These are phyloP conservation scores for Xylaria arbuscula DNA, from an alignment of 2,329 filamentous ascomycete species.

Conservation along the genomic window DNA sequence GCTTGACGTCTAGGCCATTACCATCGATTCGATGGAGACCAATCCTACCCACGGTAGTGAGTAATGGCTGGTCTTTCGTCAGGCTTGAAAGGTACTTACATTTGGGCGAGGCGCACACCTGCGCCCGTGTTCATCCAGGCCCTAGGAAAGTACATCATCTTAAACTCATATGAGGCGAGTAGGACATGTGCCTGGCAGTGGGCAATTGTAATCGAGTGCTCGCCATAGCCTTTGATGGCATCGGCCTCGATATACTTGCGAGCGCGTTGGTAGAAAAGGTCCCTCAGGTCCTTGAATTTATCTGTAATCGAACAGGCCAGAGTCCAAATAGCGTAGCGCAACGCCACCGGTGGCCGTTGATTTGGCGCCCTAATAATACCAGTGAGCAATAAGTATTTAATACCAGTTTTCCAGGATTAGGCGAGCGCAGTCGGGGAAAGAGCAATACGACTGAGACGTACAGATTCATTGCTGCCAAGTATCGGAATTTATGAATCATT, in stretches of 20 bases:
- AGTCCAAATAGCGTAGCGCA: conserved; percentile 97
- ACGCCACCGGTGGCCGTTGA: conserved; percentile 84
- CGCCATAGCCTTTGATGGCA: conserved; percentile 91
- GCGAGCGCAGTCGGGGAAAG: background rate
- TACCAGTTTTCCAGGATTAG: background rate
- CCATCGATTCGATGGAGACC: conserved; percentile 90
- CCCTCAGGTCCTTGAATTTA: conserved; percentile 81
- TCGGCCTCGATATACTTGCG: conserved; percentile 91
- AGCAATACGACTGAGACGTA: conserved; percentile 51
- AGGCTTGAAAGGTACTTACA: conserved; percentile 63
- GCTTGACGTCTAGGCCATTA: conserved; percentile 86
- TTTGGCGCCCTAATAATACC: conserved; percentile 70
- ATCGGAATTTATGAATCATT: conserved; percentile 90
- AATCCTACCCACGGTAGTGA: conserved; percentile 76
- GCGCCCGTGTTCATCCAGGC: conserved; percentile 94
- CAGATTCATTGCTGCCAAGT: conserved; percentile 88
- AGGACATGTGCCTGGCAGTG: conserved; percentile 89
- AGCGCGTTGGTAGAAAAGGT: conserved; percentile 89
- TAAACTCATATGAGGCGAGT: conserved; percentile 89
- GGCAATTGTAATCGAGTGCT: conserved; percentile 84
- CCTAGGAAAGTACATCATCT: conserved; percentile 95
- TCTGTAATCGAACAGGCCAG: conserved; percentile 86
- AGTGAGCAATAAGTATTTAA: conserved; percentile 26
- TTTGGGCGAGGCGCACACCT: conserved; percentile 82
- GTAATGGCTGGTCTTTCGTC: conserved; percentile 58